Evolutionary conservation across 257 asterid species (phyloP), one percentile per base, ranked within the genome.

Genomic region (Leptodermis oblonga): DNA sequence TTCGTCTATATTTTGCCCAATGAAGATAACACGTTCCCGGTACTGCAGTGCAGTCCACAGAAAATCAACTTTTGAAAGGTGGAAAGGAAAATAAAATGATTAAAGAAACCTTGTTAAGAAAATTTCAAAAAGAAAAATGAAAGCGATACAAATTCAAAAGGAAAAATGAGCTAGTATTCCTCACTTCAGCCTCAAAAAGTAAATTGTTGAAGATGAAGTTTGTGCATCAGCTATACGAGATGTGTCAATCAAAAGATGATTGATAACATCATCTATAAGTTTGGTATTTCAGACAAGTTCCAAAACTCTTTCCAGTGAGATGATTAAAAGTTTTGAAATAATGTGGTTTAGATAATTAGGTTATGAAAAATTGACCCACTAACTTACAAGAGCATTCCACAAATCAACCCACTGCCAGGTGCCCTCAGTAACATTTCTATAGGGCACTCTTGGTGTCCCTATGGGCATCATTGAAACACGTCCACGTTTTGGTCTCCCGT

Each of bases 301-400:
- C 52, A 46, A n/a, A 12, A 46, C 5, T 46, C 53, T n/a, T 60
- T 20, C 23, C 14, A 20, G 23, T 7, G 3, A 46, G 3, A 22
- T 4, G 43, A 49, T 59, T 60, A 45, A 20, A 45, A 46, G 5
- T 22, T 14, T 33, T 3, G 30, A 25, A 6, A 34, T 15, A 59
- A 63, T 17, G 45, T 23, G 15, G 11, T 8, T 45, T 34, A 3
- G 3, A 60, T n/a, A 7, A 41, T 13, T 8, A 59, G 28, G 39
- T 69, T 9, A 23, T 55, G 1, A 37, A 64, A 13, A 62, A 33
- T 22, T 48, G 25, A 42, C 25, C 22, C 7, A 66, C 34, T 65
- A 52, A 88, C 97, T 85, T 84, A 94, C 99, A 72, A 94, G 97
- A 80, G 97, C 97, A 83, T 91, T 86, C 96, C 96, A 89, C 76